These are phyloP conservation scores for Endocalyx cinctus DNA, from an alignment of 2,329 filamentous ascomycete species.

Conservation along the genomic window DNA sequence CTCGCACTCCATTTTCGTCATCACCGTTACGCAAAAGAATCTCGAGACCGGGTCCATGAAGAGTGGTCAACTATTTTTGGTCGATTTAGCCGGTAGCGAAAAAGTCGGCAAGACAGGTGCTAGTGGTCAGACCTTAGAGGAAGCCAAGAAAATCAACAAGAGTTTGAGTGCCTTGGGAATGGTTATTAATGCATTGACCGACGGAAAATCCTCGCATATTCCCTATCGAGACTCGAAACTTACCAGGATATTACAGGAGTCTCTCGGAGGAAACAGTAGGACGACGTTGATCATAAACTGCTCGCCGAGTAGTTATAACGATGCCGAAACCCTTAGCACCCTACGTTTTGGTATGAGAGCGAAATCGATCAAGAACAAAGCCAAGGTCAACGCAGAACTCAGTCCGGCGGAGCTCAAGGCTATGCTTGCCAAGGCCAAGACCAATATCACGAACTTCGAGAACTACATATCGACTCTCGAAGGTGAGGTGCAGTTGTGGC, in stretches of 20 bases:
- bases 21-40: slow-evolving; percentile 97
- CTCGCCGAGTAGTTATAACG: slow-evolving; percentile 98
- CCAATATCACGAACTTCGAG: slow-evolving; percentile 83
- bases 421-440: slow-evolving; percentile 86
- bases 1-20: slow-evolving; percentile 96
- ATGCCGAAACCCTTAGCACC: slow-evolving; percentile 87
- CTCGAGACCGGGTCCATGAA: slow-evolving; percentile 93
- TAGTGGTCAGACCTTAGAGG: slow-evolving; percentile 92
- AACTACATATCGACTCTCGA: slow-evolving; percentile 80
- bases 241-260: slow-evolving; percentile 95
- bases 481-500: slow-evolving; percentile 81
- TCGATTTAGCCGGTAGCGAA: slow-evolving; percentile 96
- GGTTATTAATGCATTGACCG: slow-evolving; percentile 97
- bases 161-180: slow-evolving; percentile 96
- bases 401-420: slow-evolving; percentile 93
- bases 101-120: slow-evolving; percentile 98
- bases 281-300: slow-evolving; percentile 99
- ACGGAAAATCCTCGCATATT: slow-evolving; percentile 93
- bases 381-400: slow-evolving; percentile 97
- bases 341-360: slow-evolving; percentile 92
- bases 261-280: slow-evolving; percentile 91
- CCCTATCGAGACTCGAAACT: slow-evolving; percentile 98
- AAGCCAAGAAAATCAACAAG: slow-evolving; percentile 99
- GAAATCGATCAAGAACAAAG: slow-evolving; percentile 99
- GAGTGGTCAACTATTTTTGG: slow-evolving; percentile 93